phyloP scores from a whole-genome alignment of 192 early-diverging fungal genomes.

The Lobulomyces angularis region DNA sequence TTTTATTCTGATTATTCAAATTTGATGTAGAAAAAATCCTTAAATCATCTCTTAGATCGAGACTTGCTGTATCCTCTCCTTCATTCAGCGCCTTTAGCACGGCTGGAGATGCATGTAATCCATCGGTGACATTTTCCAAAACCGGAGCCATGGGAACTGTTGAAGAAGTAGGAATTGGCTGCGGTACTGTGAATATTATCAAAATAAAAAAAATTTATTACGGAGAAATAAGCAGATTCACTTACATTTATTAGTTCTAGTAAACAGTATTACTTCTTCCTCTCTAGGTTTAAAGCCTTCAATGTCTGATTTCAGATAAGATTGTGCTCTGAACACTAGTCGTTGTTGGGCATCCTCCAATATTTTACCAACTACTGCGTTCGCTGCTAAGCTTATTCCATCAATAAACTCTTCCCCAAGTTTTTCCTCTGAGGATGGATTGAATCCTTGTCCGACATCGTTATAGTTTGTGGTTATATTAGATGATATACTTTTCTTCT shows the following conservation, averaged over 20 bases:
- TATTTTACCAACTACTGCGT: constrained; percentile 60
- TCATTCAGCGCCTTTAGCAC: constrained; percentile 11
- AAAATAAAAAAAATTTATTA: background rate
- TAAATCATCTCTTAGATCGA: background rate
- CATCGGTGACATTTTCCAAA: constrained; percentile 2
- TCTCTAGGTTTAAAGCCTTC: constrained; percentile 59
- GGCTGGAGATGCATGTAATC: no score
- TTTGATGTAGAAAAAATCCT: constrained; percentile 12
- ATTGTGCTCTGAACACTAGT: constrained; percentile 75
- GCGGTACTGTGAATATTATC: constrained; percentile 11
- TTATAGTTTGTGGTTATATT: background rate
- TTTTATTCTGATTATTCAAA: constrained; percentile 10
- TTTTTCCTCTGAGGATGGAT: background rate
- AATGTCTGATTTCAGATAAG: constrained; percentile 66
- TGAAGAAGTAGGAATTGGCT: constrained; percentile 12
- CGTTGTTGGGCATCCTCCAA: constrained; percentile 80
- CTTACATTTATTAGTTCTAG: constrained; percentile 20
- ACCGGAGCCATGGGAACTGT: constrained; percentile 13
- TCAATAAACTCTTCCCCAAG: constrained; percentile 3
- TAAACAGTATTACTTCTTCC: constrained; percentile 47
- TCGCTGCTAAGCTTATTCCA: constrained; percentile 21
- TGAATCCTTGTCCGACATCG: background rate
- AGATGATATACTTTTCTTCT: constrained; percentile 10
- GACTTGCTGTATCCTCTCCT: constrained; percentile 2
- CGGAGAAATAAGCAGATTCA: background rate